These are phyloP conservation scores for Davidsoniella virescens DNA, from an alignment of 2,329 filamentous ascomycete species.

Conservation along the genomic window DNA sequence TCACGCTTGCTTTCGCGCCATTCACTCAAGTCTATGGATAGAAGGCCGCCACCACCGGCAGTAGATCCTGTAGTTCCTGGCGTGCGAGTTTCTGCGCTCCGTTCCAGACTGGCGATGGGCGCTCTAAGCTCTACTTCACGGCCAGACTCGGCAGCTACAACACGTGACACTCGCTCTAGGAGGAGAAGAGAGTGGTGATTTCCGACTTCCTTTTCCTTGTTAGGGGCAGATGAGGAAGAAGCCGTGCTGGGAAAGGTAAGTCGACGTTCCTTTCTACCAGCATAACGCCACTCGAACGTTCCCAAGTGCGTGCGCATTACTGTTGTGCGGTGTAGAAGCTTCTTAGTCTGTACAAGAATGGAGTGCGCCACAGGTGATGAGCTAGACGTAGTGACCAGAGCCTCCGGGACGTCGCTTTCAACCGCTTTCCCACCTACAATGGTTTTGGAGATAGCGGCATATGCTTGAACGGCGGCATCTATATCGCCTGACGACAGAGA, in stretches of 20 bases:
- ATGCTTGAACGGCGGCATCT: slow-evolving; percentile 2
- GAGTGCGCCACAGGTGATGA: slow-evolving; percentile 13
- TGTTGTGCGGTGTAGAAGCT: slow-evolving; percentile 22
- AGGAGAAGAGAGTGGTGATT: slow-evolving; percentile 28
- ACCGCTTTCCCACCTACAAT: too few relatives aligned
- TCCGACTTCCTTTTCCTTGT: too few relatives aligned
- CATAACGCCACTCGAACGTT: slow-evolving; percentile 40
- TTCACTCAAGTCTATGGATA: slow-evolving; percentile 27
- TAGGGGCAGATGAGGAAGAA: too few relatives aligned
- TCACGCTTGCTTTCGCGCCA: slow-evolving; percentile 23
- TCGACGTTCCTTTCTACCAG: slow-evolving; percentile 28
- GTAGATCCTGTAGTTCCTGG: slow-evolving; percentile 22
- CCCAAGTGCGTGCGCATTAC: slow-evolving; percentile 32
- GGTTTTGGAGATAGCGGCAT: not conserved
- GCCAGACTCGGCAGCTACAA: slow-evolving; percentile 17
- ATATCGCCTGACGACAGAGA: slow-evolving; percentile 10
- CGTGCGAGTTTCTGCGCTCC: slow-evolving; percentile 25
- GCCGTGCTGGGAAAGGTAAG: slow-evolving; percentile 19
- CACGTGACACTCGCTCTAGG: slow-evolving; percentile 29
- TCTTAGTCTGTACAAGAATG: slow-evolving; percentile 18
- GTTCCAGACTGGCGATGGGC: slow-evolving; percentile 28
- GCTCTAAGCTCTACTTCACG: slow-evolving; percentile 17
- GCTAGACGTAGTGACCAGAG: not conserved
- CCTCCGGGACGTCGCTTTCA: too few relatives aligned
- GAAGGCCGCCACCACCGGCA: slow-evolving; percentile 34